Conservation (phyloP, 306 rosid species). For the Cotoneaster glaucophyllus region DNA sequence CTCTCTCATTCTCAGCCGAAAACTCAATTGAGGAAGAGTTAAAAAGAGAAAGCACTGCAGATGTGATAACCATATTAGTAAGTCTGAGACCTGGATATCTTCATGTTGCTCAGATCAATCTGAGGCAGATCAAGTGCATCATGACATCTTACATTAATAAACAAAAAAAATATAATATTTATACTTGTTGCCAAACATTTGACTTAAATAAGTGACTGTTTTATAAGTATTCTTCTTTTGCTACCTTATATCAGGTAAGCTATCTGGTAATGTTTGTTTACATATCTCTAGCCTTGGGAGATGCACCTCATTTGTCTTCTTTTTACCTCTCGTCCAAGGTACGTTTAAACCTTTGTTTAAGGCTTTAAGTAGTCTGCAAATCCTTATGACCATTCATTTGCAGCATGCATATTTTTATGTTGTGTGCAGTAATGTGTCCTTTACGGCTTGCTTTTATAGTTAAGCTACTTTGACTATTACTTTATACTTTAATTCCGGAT, state of each 20-base stretch:
- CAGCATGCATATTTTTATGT: background rate
- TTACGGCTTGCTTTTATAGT: background rate
- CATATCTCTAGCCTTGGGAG: slow-evolving; percentile 86
- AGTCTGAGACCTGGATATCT: slow-evolving; percentile 18
- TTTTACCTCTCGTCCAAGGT: slow-evolving; percentile 92
- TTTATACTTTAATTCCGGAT: background rate
- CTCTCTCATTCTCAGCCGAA: slow-evolving; percentile 82
- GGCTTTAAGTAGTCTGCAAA: background rate
- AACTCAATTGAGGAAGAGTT: slow-evolving; percentile 94
- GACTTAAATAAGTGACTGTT: background rate
- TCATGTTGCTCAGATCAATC: background rate
- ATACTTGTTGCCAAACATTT: background rate
- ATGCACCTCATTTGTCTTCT: slow-evolving; percentile 47
- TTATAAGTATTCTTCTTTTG: slow-evolving; percentile 9
- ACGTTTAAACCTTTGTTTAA: slow-evolving; percentile 1
- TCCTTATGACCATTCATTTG: background rate
- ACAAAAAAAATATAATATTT: background rate
- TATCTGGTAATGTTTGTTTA: slow-evolving; percentile 93
- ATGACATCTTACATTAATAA: background rate
- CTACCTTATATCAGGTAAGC: slow-evolving; percentile 63
- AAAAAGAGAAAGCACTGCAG: slow-evolving; percentile 97
- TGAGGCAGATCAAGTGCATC: slow-evolving; percentile 5
- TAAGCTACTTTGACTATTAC: background rate
- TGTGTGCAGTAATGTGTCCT: background rate
- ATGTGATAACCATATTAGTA: slow-evolving; percentile 80